Percentiles rank a stretch among this genome's conserved stretches.
These are phyloP conservation scores for Phytophthora brassicae DNA, from an alignment of 352 stramenopile genomes.

Conservation along the genomic window DNA sequence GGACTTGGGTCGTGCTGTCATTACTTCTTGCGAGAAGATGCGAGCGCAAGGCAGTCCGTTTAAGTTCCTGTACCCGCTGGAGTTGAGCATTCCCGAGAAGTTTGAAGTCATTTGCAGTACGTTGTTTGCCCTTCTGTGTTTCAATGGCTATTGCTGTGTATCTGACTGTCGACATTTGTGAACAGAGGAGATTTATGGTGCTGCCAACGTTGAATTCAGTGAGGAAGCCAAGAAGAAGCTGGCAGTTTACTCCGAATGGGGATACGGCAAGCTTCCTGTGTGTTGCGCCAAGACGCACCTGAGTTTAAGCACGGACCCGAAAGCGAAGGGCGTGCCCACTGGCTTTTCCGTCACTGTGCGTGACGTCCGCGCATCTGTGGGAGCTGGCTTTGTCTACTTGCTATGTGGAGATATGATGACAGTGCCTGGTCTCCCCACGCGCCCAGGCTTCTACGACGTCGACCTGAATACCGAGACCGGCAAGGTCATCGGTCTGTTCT, in stretches of 20 bases:
- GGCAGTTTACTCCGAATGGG: constrained; percentile 82
- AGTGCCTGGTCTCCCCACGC: constrained; percentile 97
- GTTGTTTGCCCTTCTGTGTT: constrained; percentile 77
- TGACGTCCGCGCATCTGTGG: constrained; percentile 94
- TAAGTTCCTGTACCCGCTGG: constrained; percentile 95
- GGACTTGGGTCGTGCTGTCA: constrained; percentile 92
- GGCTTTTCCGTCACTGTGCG: constrained; percentile 94
- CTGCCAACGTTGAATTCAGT: constrained; percentile 93
- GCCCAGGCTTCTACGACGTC: constrained; percentile 98
- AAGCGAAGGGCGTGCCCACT: constrained; percentile 93
- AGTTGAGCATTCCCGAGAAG: constrained; percentile 93
- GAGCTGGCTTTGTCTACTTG: constrained; percentile 96
- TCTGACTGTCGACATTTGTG: constrained; percentile 8
- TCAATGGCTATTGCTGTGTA: constrained; percentile 35
- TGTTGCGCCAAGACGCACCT: constrained; percentile 99
- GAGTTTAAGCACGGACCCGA: constrained; percentile 94
- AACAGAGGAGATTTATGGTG: constrained; percentile 96
- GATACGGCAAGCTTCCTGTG: constrained; percentile 84
- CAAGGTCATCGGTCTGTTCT: constrained; percentile 96
- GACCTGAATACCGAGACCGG: constrained; percentile 94
- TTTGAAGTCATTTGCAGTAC: constrained; percentile 95
- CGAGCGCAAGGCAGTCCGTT: constrained; percentile 82
- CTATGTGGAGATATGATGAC: constrained; percentile 98
- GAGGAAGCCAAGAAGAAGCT: constrained; percentile 95
- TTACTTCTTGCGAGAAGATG: constrained; percentile 88